These are phyloP conservation scores for Amanita brunnescens DNA, from an alignment of 768 basidiomycete species.

Conservation along the genomic window DNA sequence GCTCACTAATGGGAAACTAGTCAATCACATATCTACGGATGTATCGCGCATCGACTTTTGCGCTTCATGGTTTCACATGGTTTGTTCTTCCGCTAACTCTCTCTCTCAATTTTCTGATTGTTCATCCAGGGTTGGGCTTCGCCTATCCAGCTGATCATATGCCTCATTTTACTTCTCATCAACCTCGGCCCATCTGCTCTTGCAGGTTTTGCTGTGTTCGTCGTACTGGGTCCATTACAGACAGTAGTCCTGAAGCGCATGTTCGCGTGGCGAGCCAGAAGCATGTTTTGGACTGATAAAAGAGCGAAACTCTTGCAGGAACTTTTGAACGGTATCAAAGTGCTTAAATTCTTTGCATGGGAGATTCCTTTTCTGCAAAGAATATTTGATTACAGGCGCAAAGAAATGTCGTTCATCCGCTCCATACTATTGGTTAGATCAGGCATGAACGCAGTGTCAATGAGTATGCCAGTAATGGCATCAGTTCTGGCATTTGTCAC, in stretches of 20 bases:
- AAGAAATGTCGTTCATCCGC: conserved; percentile 65
- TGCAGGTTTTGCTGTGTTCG: conserved; percentile 49
- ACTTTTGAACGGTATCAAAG: conserved; percentile 79
- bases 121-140: conserved; percentile 50
- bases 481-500: conserved; percentile 71
- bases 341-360: conserved; percentile 93
- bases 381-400: conserved; percentile 57
- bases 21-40: conserved; percentile 92
- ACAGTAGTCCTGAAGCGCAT: conserved; percentile 64
- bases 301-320: conserved; percentile 87
- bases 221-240: conserved; percentile 69
- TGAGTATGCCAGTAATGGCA: conserved; percentile 70
- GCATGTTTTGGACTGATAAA: conserved; percentile 87
- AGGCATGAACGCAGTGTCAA: conserved; percentile 57
- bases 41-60: conserved; percentile 89
- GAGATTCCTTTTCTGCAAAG: conserved; percentile 72
- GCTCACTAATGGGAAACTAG: conserved; percentile 80
- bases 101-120: not conserved
- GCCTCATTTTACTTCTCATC: conserved; percentile 62
- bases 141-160: conserved; percentile 70
- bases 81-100: conserved; percentile 10
- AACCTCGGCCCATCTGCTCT: conserved; percentile 62
- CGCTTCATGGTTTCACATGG: conserved; percentile 71
- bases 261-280: conserved; percentile 58
- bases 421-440: conserved; percentile 57